These are phyloP conservation scores for Amylocystis lapponica DNA, from an alignment of 768 basidiomycete genomes.

Conservation along the genomic window DNA sequence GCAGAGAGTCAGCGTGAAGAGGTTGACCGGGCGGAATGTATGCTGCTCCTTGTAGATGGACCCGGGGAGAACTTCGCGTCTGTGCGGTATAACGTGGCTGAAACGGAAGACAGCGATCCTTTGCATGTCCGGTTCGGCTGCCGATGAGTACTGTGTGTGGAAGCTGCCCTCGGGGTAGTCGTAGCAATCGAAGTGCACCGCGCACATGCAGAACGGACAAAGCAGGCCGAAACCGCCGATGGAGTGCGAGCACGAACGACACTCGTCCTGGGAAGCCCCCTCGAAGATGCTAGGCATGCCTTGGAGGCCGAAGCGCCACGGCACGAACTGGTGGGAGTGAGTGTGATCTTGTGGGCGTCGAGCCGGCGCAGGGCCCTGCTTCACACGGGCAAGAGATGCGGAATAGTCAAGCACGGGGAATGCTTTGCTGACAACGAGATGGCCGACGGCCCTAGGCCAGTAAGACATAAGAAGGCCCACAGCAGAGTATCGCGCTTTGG, in stretches of 20 bases:
- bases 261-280: constrained; percentile 37
- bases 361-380: constrained; percentile 6
- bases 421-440: constrained; percentile 52
- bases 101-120: constrained; percentile 60
- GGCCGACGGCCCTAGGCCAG: constrained; percentile 69
- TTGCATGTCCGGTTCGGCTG: constrained; percentile 40
- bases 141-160: constrained; percentile 45
- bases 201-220: constrained; percentile 65
- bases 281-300: constrained; percentile 22
- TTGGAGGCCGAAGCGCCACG: constrained; percentile 51
- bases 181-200: constrained; percentile 77
- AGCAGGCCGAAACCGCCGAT: constrained; percentile 67
- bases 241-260: constrained; percentile 47
- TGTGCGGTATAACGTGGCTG: constrained; percentile 39
- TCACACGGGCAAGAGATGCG: constrained; percentile 17
- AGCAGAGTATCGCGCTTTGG: constrained; percentile 49
- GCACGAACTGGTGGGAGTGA: constrained; percentile 58
- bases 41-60: constrained; percentile 36
- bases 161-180: constrained; percentile 61
- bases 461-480: constrained; percentile 49
- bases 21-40: constrained; percentile 49
- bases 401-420: constrained; percentile 35
- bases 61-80: constrained; percentile 18
- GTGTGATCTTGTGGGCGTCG: constrained; percentile 26
- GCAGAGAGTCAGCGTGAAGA: constrained; percentile 74